Percentiles rank a stretch among this genome's conserved stretches.
Conservation (phyloP, 192 early-diverging fungal genomes). For the Kickxella alabastrina region DNA sequence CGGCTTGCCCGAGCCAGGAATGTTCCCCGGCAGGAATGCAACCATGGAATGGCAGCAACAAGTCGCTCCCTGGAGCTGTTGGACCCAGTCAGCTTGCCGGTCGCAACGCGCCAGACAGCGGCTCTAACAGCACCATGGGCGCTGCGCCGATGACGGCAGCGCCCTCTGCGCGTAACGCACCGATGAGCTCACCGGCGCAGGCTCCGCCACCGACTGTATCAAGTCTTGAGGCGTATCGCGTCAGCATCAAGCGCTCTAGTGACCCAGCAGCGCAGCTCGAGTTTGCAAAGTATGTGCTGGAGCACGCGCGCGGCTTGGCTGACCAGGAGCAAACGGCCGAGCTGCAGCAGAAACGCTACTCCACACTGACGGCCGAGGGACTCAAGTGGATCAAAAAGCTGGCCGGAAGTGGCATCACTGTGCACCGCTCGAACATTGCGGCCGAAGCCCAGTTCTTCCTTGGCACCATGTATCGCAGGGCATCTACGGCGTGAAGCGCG, state of each 20-base stretch:
- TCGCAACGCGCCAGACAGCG: conserved; percentile 36
- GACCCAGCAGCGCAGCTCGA: conserved; percentile 76
- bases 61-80: conserved; percentile 29
- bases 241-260: conserved; percentile 50
- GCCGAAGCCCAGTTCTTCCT: conserved; percentile 92
- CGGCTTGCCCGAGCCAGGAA: conserved; percentile 4
- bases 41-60: conserved; percentile 41
- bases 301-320: conserved; percentile 65
- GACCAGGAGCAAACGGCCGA: conserved; percentile 65
- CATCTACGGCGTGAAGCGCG: conserved; percentile 67
- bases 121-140: conserved; percentile 37
- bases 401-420: conserved; percentile 59
- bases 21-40: conserved; percentile 19
- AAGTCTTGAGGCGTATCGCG: conserved; percentile 43
- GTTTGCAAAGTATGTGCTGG: conserved; percentile 85
- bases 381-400: conserved; percentile 85
- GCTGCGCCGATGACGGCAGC: conserved; percentile 27
- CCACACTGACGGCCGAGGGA: conserved; percentile 72
- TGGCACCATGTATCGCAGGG: conserved; percentile 88
- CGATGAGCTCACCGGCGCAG: conserved; percentile 14
- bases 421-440: conserved; percentile 66
- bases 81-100: conserved; percentile 14
- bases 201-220: conserved; percentile 37
- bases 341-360: conserved; percentile 65
- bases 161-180: conserved; percentile 20